Evolutionary conservation across 2,329 filamentous ascomycete genomes (phyloP).

Genomic region (Eutypa lata): DNA sequence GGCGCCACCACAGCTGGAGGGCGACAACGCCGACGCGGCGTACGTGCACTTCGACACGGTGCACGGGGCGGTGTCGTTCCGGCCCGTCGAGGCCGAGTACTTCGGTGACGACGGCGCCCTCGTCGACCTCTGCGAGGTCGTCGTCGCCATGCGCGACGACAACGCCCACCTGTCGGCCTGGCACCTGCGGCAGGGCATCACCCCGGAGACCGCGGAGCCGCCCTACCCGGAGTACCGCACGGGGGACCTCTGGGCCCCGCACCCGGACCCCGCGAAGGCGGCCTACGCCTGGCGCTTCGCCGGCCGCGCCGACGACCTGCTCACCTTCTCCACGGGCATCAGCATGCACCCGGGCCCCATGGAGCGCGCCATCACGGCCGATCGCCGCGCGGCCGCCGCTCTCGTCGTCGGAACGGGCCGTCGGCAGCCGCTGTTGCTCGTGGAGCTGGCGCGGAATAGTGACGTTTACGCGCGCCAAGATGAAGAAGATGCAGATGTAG

Average conservation of each 20-base stretch:
- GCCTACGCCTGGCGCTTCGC: conserved; percentile 16
- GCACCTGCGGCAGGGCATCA: conserved; percentile 11
- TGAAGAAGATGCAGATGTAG: neutral
- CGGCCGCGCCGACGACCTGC: conserved; percentile 23
- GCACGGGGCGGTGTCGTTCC: conserved; percentile 12
- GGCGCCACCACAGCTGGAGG: conserved; percentile 9
- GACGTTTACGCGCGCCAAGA: too few relatives aligned
- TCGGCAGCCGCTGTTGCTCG: conserved; percentile 14
- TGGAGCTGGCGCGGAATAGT: conserved; percentile 7
- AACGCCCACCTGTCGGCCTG: conserved; percentile 11
- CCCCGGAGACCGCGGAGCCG: conserved; percentile 3
- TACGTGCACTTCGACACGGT: conserved; percentile 18
- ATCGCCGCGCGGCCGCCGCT: conserved; percentile 6
- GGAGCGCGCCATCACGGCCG: conserved; percentile 10
- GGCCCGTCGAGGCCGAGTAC: conserved; percentile 8
- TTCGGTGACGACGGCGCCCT: conserved; percentile 5
- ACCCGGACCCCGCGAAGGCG: conserved; percentile 17
- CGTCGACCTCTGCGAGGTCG: conserved; percentile 15
- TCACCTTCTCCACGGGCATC: conserved; percentile 16
- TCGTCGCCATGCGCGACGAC: conserved; percentile 8
- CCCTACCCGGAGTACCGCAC: conserved; percentile 11
- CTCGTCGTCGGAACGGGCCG: conserved; percentile 14
- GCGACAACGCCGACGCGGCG: conserved; percentile 12
- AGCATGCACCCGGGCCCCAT: conserved; percentile 15
- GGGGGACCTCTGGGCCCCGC: conserved; percentile 20